A percentile compares a stretch with the other conserved stretches of the same genome.
These are phyloP conservation scores for Lunasporangiospora selenospora DNA, from an alignment of 192 early-diverging fungal genomes.

Conservation along the genomic window DNA sequence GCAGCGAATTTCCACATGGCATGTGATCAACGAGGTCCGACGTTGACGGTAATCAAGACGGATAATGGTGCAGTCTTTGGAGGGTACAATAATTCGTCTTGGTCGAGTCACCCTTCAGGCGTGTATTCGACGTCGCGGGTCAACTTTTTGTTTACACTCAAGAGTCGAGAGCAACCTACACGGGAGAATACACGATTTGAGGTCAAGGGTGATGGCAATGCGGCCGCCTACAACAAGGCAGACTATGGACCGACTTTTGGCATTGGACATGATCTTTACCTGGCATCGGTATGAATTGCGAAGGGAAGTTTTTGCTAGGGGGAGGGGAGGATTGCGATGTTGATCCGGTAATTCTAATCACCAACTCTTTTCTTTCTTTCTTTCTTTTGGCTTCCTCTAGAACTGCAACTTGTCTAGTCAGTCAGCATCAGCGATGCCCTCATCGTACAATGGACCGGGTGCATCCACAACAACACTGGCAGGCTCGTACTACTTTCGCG, in stretches of 20 bases:
- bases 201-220: conserved; percentile 34
- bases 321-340: too few relatives aligned
- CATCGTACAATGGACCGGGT: conserved; percentile 25
- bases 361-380: not conserved
- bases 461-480: conserved; percentile 22
- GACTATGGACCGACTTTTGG: conserved; percentile 45
- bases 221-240: conserved; percentile 36
- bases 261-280: conserved; percentile 34
- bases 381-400: not conserved
- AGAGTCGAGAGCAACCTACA: conserved; percentile 7
- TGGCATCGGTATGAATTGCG: conserved; percentile 43
- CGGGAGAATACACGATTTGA: conserved; percentile 26
- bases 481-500: conserved; percentile 35
- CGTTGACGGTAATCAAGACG: conserved; percentile 26
- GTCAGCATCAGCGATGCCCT: conserved; percentile 34
- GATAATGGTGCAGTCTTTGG: conserved; percentile 38
- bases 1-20: conserved; percentile 38
- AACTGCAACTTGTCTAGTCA: conserved; percentile 33
- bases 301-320: too few relatives aligned
- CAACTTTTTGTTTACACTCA: conserved; percentile 41
- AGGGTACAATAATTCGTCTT: conserved; percentile 38
- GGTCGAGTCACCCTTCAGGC: conserved; percentile 41
- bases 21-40: conserved; percentile 43
- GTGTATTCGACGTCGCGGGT: conserved; percentile 31
- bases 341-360: too few relatives aligned